Evolutionary conservation across 1,139 yeast species (phyloP).

Genomic region (Candida gigantensis): DNA sequence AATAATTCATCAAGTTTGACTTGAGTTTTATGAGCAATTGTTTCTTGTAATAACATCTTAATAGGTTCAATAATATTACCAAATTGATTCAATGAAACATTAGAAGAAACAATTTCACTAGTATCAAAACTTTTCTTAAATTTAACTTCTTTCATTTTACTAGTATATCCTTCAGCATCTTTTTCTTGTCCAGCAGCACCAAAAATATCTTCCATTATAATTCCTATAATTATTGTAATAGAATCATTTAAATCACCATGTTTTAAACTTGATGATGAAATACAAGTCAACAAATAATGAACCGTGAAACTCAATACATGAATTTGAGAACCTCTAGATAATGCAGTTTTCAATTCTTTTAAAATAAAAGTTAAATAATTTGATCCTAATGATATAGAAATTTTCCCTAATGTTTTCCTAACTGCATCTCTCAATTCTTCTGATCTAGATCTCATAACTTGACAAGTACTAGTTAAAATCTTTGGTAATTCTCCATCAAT

Average conservation of each 20-base stretch:
- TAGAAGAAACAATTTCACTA: slow-evolving; percentile 72
- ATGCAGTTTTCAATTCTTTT: slow-evolving; percentile 74
- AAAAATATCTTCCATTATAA: slow-evolving; percentile 89
- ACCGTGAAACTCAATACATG: slow-evolving; percentile 91
- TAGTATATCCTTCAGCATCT: slow-evolving; percentile 88
- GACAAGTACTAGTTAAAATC: slow-evolving; percentile 79
- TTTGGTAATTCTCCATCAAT: slow-evolving; percentile 72
- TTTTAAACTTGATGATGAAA: slow-evolving; percentile 43
- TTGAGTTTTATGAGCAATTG: slow-evolving; percentile 66
- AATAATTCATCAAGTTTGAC: slow-evolving; percentile 78
- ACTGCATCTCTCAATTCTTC: slow-evolving; percentile 89
- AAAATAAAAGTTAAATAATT: slow-evolving; percentile 71
- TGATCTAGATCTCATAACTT: slow-evolving; percentile 80
- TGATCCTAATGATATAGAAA: slow-evolving; percentile 69
- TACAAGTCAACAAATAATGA: slow-evolving; percentile 65
- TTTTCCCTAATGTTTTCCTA: slow-evolving; percentile 71
- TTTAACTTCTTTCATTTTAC: slow-evolving; percentile 88
- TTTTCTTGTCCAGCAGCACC: slow-evolving; percentile 94
- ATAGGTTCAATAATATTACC: slow-evolving; percentile 69
- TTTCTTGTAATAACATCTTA: slow-evolving; percentile 63
- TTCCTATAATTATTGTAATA: slow-evolving; percentile 58
- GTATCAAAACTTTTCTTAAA: slow-evolving; percentile 87
- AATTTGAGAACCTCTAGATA: slow-evolving; percentile 87
- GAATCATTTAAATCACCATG: slow-evolving; percentile 81
- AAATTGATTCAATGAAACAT: slow-evolving; percentile 62